These are phyloP conservation scores for Quercus tomentella DNA, from an alignment of 331 rosid species.

Conservation along the genomic window DNA sequence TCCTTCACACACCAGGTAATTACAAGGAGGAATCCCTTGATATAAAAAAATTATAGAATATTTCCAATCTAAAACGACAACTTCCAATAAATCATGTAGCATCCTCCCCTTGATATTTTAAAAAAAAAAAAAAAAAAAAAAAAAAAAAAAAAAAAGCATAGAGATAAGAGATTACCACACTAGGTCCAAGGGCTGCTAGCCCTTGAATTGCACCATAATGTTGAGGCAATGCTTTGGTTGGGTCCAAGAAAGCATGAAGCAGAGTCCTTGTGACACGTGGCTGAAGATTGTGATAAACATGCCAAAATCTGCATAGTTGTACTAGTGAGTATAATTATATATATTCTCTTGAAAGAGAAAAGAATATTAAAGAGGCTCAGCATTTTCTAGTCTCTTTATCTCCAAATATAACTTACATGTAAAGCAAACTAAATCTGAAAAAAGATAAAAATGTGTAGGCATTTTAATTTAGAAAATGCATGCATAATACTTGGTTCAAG, in stretches of 20 bases:
- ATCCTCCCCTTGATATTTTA: background rate
- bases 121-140: background rate
- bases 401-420: background rate
- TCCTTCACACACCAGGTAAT: too few species aligned
- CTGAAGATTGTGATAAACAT: conserved; percentile 80
- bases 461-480: background rate
- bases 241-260: conserved; percentile 88
- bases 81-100: background rate
- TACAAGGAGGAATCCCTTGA: background rate
- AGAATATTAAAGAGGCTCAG: background rate
- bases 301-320: conserved; percentile 68
- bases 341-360: background rate
- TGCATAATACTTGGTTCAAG: background rate
- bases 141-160: conserved; percentile 1
- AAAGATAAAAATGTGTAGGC: background rate
- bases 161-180: conserved; percentile 54
- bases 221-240: conserved; percentile 74
- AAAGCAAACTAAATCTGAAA: background rate
- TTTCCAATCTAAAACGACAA: background rate
- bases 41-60: background rate
- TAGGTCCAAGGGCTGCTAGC: conserved; percentile 79
- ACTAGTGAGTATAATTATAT: conserved; percentile 1
- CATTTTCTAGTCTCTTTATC: background rate
- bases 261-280: conserved; percentile 80
- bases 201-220: conserved; percentile 97